Percentiles rank a stretch among this genome's conserved stretches.
These are phyloP conservation scores for Abrus pulchellus DNA, from an alignment of 306 rosid genomes.

Conservation along the genomic window DNA sequence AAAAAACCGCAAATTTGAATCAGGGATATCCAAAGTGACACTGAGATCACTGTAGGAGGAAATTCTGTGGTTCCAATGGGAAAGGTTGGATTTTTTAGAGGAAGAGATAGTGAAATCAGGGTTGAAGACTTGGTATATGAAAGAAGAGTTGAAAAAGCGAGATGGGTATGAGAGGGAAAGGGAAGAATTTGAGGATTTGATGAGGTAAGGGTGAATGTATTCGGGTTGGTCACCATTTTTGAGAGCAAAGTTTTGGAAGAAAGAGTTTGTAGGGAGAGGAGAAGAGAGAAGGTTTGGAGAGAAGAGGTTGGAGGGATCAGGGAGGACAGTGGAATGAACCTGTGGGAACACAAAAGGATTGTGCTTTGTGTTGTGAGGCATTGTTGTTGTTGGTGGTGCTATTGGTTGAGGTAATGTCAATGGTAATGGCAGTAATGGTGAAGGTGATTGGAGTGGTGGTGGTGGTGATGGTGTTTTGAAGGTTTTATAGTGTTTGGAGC, in stretches of 20 bases:
- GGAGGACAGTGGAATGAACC: conserved; percentile 68
- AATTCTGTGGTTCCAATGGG: conserved; percentile 58
- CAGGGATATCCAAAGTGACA: conserved; percentile 76
- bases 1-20: conserved; percentile 70
- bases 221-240: conserved; percentile 82
- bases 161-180: conserved; percentile 80
- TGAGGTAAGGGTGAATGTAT: conserved; percentile 83
- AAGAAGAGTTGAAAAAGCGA: conserved; percentile 55
- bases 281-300: conserved; percentile 62
- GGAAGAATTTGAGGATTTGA: conserved; percentile 68
- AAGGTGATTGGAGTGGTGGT: background rate
- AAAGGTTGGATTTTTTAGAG: conserved; percentile 29
- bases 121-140: conserved; percentile 66
- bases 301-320: conserved; percentile 80
- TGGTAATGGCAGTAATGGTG: background rate
- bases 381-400: background rate
- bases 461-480: conserved; percentile 7
- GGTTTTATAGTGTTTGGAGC: conserved; percentile 46
- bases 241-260: conserved; percentile 82
- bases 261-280: conserved; percentile 88
- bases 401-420: background rate
- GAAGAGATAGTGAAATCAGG: conserved; percentile 79
- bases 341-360: conserved; percentile 73
- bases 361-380: conserved; percentile 23
- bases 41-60: conserved; percentile 79